These are phyloP conservation scores for Barnettozyma sucrosica DNA, from an alignment of 805 yeast genomes.

Conservation along the genomic window DNA sequence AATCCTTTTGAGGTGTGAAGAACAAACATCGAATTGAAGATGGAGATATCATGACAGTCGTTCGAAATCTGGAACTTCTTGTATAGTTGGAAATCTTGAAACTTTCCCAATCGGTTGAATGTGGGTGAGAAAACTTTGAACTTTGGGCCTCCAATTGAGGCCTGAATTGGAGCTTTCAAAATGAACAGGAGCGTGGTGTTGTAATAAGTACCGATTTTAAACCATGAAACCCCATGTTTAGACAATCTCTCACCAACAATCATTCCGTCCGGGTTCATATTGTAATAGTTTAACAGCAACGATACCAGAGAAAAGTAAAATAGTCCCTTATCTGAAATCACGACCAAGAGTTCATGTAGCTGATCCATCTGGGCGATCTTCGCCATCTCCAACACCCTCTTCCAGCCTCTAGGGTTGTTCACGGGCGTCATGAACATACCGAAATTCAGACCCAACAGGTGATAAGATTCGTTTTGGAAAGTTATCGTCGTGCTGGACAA, in stretches of 20 bases:
- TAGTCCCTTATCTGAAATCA: slow-evolving; percentile 54
- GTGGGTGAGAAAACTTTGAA: slow-evolving; percentile 56
- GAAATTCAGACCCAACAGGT: slow-evolving; percentile 52
- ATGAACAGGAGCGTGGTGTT: slow-evolving; percentile 52
- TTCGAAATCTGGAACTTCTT: slow-evolving; percentile 46
- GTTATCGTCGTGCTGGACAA: slow-evolving; percentile 41
- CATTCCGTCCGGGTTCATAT: slow-evolving; percentile 28
- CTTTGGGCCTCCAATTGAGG: slow-evolving; percentile 27
- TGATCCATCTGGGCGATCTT: slow-evolving; percentile 58
- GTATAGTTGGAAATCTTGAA: slow-evolving; percentile 38
- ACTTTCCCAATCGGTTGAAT: slow-evolving; percentile 42
- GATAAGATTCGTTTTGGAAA: slow-evolving; percentile 39
- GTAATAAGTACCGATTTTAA: slow-evolving; percentile 64
- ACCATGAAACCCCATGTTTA: slow-evolving; percentile 51
- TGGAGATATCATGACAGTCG: slow-evolving; percentile 55
- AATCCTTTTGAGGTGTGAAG: slow-evolving; percentile 64
- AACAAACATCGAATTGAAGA: slow-evolving; percentile 62
- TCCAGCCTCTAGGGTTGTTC: slow-evolving; percentile 42
- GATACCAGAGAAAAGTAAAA: slow-evolving; percentile 60
- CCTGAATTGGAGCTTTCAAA: slow-evolving; percentile 44
- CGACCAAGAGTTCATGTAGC: slow-evolving; percentile 48
- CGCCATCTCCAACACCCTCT: slow-evolving; percentile 44
- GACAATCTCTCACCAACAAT: slow-evolving; percentile 45
- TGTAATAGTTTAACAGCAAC: slow-evolving; percentile 52
- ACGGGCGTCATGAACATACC: slow-evolving; percentile 52